Conservation (phyloP, 1,139 yeast genomes). For the Yamadazyma friedrichii region DNA sequence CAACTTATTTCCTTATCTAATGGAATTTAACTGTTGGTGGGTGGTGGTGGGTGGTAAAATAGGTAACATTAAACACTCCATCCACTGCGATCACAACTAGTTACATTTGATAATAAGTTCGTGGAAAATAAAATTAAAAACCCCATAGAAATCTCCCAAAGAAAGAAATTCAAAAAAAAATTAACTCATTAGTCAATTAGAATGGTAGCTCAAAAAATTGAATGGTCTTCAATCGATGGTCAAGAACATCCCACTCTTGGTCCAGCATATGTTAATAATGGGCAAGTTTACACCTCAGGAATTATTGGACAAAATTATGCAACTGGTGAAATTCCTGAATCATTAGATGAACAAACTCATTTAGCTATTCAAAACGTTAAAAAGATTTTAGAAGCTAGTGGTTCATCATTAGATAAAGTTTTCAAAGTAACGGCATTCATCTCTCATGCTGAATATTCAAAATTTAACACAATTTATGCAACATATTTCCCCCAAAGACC, state of each 20-base stretch:
- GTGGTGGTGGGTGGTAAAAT: neutral
- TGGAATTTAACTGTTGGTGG: neutral
- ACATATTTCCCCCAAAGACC: constrained; percentile 49
- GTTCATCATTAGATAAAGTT: constrained; percentile 48
- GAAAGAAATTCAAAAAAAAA: neutral
- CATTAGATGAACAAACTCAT: constrained; percentile 45
- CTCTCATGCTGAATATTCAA: constrained; percentile 42
- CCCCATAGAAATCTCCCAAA: neutral
- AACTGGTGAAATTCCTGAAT: constrained; percentile 38
- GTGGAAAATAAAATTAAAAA: neutral
- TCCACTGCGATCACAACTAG: neutral
- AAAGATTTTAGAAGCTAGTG: constrained; percentile 44
- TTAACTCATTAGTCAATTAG: neutral
- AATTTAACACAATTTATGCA: constrained; percentile 49
- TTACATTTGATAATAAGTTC: too few species aligned
- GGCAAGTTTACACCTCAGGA: constrained; percentile 51
- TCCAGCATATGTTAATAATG: constrained; percentile 52
- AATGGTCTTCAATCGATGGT: constrained; percentile 41
- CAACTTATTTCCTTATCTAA: neutral
- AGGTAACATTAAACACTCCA: neutral
- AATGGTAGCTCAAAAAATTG: constrained; percentile 30
- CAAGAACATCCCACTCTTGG: constrained; percentile 33
- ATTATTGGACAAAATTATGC: constrained; percentile 31
- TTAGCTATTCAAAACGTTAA: constrained; percentile 44
- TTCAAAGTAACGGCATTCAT: constrained; percentile 54